Evolutionary conservation across 106 monocot species (phyloP).

Genomic region (Acanthochlamys bracteata): DNA sequence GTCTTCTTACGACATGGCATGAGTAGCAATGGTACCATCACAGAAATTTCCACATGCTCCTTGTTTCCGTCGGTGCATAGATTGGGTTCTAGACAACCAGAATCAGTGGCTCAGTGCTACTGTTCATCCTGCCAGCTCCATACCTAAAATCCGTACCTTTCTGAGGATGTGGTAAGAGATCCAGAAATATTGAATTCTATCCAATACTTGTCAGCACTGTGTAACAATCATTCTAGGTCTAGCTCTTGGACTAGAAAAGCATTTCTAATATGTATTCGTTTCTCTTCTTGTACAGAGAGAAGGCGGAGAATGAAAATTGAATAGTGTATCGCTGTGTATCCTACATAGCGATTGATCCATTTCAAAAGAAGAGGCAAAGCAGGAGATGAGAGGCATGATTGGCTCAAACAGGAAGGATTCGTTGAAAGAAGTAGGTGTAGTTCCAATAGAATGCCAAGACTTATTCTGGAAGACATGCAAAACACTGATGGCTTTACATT

Average conservation of each 20-base stretch:
- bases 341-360: conserved; percentile 24
- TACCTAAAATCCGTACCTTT: conserved; percentile 71
- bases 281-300: conserved; percentile 40
- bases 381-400: conserved; percentile 22
- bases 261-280: too few species aligned
- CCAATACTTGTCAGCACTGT: conserved; percentile 69
- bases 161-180: conserved; percentile 27
- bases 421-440: conserved; percentile 30
- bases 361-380: conserved; percentile 48
- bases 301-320: conserved; percentile 60
- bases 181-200: conserved; percentile 53
- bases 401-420: conserved; percentile 43
- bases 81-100: conserved; percentile 87
- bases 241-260: too few species aligned
- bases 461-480: conserved; percentile 87
- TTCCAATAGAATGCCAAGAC: conserved; percentile 82
- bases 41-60: conserved; percentile 33
- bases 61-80: conserved; percentile 70
- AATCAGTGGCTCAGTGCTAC: too few species aligned
- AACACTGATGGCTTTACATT: conserved; percentile 80
- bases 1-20: conserved; percentile 85
- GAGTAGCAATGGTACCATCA: conserved; percentile 90
- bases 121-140: conserved; percentile 70
- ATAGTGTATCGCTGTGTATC: conserved; percentile 41
- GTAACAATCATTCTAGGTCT: conserved; percentile 4